Evolutionary conservation across 306 rosid genomes (phyloP), one percentile per base, ranked within the genome.

Genomic region (Cicer pinnatifidum): DNA sequence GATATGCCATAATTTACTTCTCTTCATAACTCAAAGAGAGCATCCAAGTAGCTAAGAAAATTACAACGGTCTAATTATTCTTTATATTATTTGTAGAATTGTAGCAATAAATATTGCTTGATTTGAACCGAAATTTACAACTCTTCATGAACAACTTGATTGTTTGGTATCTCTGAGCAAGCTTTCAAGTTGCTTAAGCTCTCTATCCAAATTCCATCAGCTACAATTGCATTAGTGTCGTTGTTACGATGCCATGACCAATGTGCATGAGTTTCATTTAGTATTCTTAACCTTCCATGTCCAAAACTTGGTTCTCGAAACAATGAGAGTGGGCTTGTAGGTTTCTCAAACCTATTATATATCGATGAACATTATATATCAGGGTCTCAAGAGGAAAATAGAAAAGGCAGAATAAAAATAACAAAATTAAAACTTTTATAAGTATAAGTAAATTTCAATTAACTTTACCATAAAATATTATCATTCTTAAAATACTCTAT

Each of bases 201-300:
- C 16, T 78, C 20, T 40, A 91, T 74, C 96, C 88, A 84, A 9
- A 86, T 35, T 11, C 19, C 44, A 46, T 91, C 97, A 5, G 92
- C 90, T 16, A 81, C 85, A 35, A 84, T 45, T 5, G 85, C 68
- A 64, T 73, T 52, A 6, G 43, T 1, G 38, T 91, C 92, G 41
- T 91, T 83, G 91, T 91, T 91, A 20, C 97, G 91, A 70, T 91
- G 91, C 97, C 97, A 91, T 46, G 89, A 83, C 97, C 95, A 87
- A 4, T 81, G 69, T 64, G 96, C 95, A 69, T 84, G 91, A 7
- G 97, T 87, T 60, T 82, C 91, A 48, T 89, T 87, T 38, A 83
- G 0, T 46, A 89, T 80, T 66, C 80, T 61, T 67, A 91, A 76
- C 64, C 97, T 83, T 80, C 89, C 96, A 70, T 91, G 97, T 37